phyloP scores from a whole-genome alignment of 345 rosid genomes.

The Angophora floribunda region DNA sequence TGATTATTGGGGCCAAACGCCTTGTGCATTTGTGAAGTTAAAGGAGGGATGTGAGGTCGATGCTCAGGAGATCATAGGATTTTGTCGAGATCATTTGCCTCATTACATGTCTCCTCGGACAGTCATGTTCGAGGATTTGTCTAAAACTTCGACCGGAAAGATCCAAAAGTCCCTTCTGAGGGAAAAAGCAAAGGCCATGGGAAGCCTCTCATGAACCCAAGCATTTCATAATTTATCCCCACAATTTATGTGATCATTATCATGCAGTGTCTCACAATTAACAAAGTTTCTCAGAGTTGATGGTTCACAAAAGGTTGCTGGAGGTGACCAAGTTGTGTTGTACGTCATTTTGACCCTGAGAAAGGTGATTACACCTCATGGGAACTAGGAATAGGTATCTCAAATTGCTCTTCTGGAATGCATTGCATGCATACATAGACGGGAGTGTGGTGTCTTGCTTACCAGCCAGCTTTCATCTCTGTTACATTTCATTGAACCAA shows the following conservation, averaged over 20 bases:
- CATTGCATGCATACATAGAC: no score
- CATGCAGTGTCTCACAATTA: no score
- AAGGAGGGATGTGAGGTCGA: conserved; percentile 30
- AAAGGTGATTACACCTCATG: no score
- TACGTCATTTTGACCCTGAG: neutral
- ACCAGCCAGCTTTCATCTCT: no score
- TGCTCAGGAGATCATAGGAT: conserved; percentile 40
- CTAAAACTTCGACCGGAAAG: conserved; percentile 75
- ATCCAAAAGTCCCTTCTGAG: conserved; percentile 52
- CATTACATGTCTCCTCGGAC: conserved; percentile 76
- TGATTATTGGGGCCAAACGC: conserved; percentile 74
- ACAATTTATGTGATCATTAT: no score
- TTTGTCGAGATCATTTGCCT: conserved; percentile 49
- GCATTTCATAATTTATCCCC: no score
- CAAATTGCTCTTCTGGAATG: no score
- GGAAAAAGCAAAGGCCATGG: conserved; percentile 46
- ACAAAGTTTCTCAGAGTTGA: no score
- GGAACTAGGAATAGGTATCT: no score
- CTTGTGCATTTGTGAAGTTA: conserved; percentile 72
- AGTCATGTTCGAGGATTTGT: conserved; percentile 50
- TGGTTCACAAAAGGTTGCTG: neutral
- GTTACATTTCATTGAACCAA: no score
- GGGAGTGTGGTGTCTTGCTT: no score
- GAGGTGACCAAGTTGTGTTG: neutral
- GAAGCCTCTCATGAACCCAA: neutral